Percentiles rank a stretch among this genome's conserved stretches.
phyloP scores from a whole-genome alignment of 148 eudicot species.

The Agrostemma githago region DNA sequence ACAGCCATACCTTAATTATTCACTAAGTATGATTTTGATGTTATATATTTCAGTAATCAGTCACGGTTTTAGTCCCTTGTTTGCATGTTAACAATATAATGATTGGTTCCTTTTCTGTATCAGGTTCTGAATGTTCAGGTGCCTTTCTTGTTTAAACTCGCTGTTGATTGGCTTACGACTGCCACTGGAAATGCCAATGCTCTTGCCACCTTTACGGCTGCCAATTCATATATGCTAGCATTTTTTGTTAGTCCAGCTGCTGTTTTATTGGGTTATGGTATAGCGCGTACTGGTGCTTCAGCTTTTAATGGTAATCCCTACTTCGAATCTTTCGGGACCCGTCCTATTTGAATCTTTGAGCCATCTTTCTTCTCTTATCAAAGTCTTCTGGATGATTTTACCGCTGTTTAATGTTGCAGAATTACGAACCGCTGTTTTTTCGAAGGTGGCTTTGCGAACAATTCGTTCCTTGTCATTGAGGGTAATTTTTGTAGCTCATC shows the following conservation, averaged over 20 bases:
- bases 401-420: constrained; percentile 39
- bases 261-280: constrained; percentile 83
- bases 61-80: neutral
- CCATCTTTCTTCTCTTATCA: neutral
- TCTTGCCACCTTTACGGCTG: constrained; percentile 72
- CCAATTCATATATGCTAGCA: constrained; percentile 65
- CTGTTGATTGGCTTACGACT: constrained; percentile 86
- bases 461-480: constrained; percentile 80
- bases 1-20: neutral
- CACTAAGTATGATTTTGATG: neutral
- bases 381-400: neutral
- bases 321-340: constrained; percentile 11
- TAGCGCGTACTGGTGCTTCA: constrained; percentile 78
- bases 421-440: constrained; percentile 91
- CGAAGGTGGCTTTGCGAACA: constrained; percentile 87
- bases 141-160: constrained; percentile 88
- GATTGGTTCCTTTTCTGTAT: constrained; percentile 25
- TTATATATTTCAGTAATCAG: neutral
- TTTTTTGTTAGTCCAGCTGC: constrained; percentile 90
- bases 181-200: constrained; percentile 74
- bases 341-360: neutral
- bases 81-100: neutral
- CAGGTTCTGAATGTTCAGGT: constrained; percentile 96
- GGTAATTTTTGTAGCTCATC: constrained; percentile 37
- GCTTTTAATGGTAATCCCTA: constrained; percentile 79